Base-by-base conservation (phyloP, 2,329 filamentous ascomycete species). In the Elsinoe necatrix region DNA sequence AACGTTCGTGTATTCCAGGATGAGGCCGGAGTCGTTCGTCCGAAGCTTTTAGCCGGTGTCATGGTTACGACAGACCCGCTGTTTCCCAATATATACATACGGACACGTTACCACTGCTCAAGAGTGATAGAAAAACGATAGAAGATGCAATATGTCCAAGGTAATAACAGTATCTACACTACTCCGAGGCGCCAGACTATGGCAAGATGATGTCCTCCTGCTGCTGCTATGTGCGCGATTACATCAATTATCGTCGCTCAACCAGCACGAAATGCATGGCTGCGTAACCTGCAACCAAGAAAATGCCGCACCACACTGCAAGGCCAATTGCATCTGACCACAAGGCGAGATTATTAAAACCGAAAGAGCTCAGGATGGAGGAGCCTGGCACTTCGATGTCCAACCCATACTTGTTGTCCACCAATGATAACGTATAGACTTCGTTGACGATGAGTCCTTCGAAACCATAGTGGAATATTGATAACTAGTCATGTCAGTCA, bases 381-480 rank as follows among this genome's bases (percentile, higher is more conserved):
- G 92, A 90, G 31, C 93, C 93, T 0, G 93, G 93, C 0, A 98
- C 90, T 54, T 93, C 92, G 61, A 98, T 98, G 66, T 97, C 90
- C 4, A 98, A 81, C 4, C 93, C 93, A 59, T 95, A 96, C 72
- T 97, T 95, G 71, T 93, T 86, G 69, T 98, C 93, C 41, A 95
- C 82, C 23, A 98, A 80, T 0, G 87, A 92, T 42, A 98, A 77
- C 65, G 89, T 89, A 23, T 89, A 84, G 47, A 96, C 95, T 74
- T 98, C 93, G 67, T 97, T 98, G 64, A 98, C 93, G 61, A 97
- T 95, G 12, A 98, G 80, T 1, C 89, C 87, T 76, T 98, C 93
- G 65, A 97, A 97, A 4, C 86, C 92, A 68, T 95, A 98, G 69
- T 98, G 93, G 80, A 98, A 98, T 61, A 98, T 98, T 1, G 91